A percentile compares a stretch with the other conserved stretches of the same genome.
Evolutionary conservation across 1,284 basidiomycete species (phyloP).

Genomic region (Heterobasidion parviporum): DNA sequence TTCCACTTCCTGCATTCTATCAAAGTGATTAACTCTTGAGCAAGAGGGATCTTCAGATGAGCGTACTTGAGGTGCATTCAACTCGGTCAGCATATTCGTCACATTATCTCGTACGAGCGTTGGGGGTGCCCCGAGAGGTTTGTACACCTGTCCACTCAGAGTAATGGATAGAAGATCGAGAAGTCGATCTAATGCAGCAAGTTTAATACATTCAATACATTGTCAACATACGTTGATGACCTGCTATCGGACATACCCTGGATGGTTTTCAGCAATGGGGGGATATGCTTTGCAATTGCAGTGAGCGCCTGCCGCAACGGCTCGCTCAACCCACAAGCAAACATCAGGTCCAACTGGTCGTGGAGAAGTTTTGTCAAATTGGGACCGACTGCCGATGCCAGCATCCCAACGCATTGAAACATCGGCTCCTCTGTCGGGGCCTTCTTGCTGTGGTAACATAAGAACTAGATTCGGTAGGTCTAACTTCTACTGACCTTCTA

Average conservation of each 20-base stretch:
- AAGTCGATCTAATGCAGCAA: slow-evolving; percentile 59
- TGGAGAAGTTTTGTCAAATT: slow-evolving; percentile 94
- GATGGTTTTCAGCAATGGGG: slow-evolving; percentile 85
- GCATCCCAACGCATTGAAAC: slow-evolving; percentile 96
- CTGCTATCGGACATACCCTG: slow-evolving; percentile 54
- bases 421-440: slow-evolving; percentile 92
- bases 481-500: slow-evolving; percentile 55
- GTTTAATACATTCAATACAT: neutral
- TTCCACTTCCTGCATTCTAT: slow-evolving; percentile 39
- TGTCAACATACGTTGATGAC: neutral
- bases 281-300: slow-evolving; percentile 84
- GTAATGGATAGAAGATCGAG: slow-evolving; percentile 78
- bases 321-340: slow-evolving; percentile 90
- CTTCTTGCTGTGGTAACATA: slow-evolving; percentile 59
- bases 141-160: slow-evolving; percentile 79
- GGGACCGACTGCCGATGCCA: slow-evolving; percentile 92
- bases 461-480: slow-evolving; percentile 9
- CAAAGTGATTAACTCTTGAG: slow-evolving; percentile 5
- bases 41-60: neutral
- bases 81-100: slow-evolving; percentile 42
- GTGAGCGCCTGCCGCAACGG: slow-evolving; percentile 82
- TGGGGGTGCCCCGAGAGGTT: slow-evolving; percentile 74
- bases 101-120: slow-evolving; percentile 47
- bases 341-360: slow-evolving; percentile 96
- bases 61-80: slow-evolving; percentile 50